These are phyloP conservation scores for Ogataea polymorpha DNA, from an alignment of 805 yeast genomes.

Conservation along the genomic window DNA sequence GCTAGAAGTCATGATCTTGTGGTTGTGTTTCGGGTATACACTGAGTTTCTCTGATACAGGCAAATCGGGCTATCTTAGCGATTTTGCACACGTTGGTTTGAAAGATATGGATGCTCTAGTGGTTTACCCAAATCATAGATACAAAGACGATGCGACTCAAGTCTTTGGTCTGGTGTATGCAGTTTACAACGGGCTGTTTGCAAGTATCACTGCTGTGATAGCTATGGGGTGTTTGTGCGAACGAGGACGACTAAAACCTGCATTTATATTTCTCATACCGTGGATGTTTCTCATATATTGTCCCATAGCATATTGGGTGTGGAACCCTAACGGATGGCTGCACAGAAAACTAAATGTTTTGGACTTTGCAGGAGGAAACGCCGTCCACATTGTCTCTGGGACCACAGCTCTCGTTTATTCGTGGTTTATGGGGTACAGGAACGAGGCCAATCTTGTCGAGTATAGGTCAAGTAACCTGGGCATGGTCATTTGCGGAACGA, in stretches of 20 bases:
- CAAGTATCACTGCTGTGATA: conserved; percentile 79
- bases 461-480: conserved; percentile 88
- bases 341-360: conserved; percentile 68
- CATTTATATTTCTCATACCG: conserved; percentile 66
- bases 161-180: conserved; percentile 69
- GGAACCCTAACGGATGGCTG: conserved; percentile 92
- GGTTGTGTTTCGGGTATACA: conserved; percentile 94
- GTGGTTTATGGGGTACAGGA: conserved; percentile 69
- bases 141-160: conserved; percentile 9
- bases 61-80: conserved; percentile 63
- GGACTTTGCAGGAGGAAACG: conserved; percentile 95
- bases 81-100: conserved; percentile 72
- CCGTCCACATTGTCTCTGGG: conserved; percentile 85
- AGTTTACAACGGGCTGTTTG: conserved; percentile 76
- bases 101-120: conserved; percentile 41
- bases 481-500: conserved; percentile 79
- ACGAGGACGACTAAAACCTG: conserved; percentile 80
- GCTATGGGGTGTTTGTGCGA: conserved; percentile 87
- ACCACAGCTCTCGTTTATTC: conserved; percentile 82
- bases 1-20: conserved; percentile 66
- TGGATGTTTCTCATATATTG: conserved; percentile 90
- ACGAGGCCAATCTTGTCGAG: conserved; percentile 58
- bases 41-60: conserved; percentile 77
- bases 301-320: conserved; percentile 87
- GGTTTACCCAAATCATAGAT: conserved; percentile 10